Evolutionary conservation across 164 flowering plant genomes (phyloP), one percentile per base, ranked within the genome.

Genomic region (Vitis labrusca): DNA sequence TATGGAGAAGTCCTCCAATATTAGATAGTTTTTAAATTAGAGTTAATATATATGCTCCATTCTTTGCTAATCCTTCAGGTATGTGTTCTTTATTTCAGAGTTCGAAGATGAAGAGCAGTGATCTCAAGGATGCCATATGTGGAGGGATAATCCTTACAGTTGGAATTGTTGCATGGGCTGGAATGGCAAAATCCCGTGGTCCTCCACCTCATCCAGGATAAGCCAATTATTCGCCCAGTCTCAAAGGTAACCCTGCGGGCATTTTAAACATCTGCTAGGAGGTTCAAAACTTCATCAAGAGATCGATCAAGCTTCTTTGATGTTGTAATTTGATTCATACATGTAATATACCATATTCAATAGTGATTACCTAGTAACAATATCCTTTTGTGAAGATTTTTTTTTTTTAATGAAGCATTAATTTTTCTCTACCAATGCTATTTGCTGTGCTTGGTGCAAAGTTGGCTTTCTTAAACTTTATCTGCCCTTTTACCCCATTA

Each of bases 141-240:
- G 98, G 98, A 15, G 91, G 98, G 98, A 64, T 89, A 51, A 83
- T 93, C 63, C 93, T 89, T 68, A 90, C 89, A 1, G 87, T 79
- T 59, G 91, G 92, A 57, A 78, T 93, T 37, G 81, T 84, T 58
- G 83, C 90, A 60, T 87, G 91, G 91, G 81, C 87, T 13, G 90
- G 88, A 50, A 72, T 88, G 77, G 86, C 94, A 23, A 93, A 88
- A 62, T 81, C 91, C 15, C 74, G 83, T 15, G 57, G 76, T 4
- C 91, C 93, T 64, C 85, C 90, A 16, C 86, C 91, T 59, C 86
- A 91, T 62, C 82, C 90, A 50, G 80, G 85, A 79, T 90, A 80
- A 84, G 66, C 23, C 23, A 12, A 53, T 13, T 50, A 17, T 17
- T 47, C 54, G 48, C 11, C 9, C 15, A 5, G 0, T 13, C 29